Conservation (phyloP, 2,329 filamentous ascomycete genomes). For the Ceratocystis colombiana region DNA sequence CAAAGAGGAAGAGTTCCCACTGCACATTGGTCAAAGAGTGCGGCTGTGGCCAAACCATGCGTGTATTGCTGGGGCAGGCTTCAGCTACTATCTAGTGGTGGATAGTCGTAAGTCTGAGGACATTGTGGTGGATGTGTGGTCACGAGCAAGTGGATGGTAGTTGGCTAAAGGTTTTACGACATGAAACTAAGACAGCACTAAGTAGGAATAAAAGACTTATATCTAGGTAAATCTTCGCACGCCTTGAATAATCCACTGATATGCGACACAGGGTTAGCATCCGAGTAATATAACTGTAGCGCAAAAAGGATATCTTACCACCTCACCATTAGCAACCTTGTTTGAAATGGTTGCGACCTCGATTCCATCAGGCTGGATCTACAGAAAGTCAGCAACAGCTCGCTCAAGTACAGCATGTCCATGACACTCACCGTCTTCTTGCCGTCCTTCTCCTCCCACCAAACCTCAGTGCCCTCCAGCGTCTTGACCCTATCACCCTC, state of each 20-base stretch:
- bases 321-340: constrained; percentile 75
- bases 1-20: constrained; percentile 37
- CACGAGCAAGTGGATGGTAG: constrained; percentile 60
- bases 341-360: constrained; percentile 66
- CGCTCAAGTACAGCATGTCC: neutral
- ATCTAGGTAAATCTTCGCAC: neutral
- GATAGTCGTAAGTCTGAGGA: constrained; percentile 47
- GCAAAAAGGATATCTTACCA: constrained; percentile 39
- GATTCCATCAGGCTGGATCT: constrained; percentile 71
- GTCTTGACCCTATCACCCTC: constrained; percentile 57
- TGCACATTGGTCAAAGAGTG: constrained; percentile 56
- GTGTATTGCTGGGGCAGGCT: constrained; percentile 62
- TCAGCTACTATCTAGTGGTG: constrained; percentile 63
- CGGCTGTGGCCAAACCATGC: constrained; percentile 72
- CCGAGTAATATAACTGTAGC: neutral
- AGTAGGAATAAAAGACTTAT: neutral
- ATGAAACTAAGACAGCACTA: neutral
- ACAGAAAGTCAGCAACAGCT: constrained; percentile 24
- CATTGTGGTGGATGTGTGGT: constrained; percentile 65
- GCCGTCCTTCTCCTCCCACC: constrained; percentile 68
- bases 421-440: constrained; percentile 50
- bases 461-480: constrained; percentile 57
- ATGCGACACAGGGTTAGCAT: neutral
- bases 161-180: too few relatives aligned
- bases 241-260: constrained; percentile 17